Base-by-base conservation (phyloP, 164 flowering plant genomes). In the Pachysandra terminalis region DNA sequence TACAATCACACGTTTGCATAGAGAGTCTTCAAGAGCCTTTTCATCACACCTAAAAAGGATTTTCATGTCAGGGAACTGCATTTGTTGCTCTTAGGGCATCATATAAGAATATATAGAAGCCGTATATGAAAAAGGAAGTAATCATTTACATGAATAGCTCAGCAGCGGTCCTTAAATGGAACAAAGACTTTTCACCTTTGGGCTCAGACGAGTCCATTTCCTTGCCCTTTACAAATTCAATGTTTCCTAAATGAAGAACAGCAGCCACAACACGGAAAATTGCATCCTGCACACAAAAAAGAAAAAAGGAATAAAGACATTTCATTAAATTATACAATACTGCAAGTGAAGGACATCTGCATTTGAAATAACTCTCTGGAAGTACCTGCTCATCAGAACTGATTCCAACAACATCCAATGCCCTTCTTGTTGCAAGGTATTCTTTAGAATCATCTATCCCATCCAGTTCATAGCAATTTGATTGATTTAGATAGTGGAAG, bases 181-280 rank as follows among this genome's bases (percentile, higher is more conserved):
- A 86, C 71, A 73, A 70, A 56, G 97, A 84, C 67, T 81, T 83
- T 52, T 88, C 90, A 81, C 89, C 89, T 79, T 86, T 89, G 10
- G 97, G 95, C 75, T 84, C 80, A 24, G 97, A 87, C 61, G 95
- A 86, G 79, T 91, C 97, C 49, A 66, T 41, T 71, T 89, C 95
- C 27, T 73, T 60, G 16, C 93, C 95, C 74, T 91, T 89, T 24
- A 64, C 79, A 79, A 91, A 91, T 63, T 89, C 90, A 62, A 91
- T 71, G 74, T 91, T 91, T 26, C 97, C 97, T 68, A 91, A 73
- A 81, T 91, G 97, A 37, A 91, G 93, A 72, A 91, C 72, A 26
- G 97, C 93, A 75, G 97, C 95, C 69, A 91, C 87, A 73, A 89
- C 86, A 66, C 90, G 81, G 64, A 91, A 91, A 68, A 91, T 88